These are phyloP conservation scores for Diaporthe sp. DNA, from an alignment of 2,329 filamentous ascomycete species.

Conservation along the genomic window DNA sequence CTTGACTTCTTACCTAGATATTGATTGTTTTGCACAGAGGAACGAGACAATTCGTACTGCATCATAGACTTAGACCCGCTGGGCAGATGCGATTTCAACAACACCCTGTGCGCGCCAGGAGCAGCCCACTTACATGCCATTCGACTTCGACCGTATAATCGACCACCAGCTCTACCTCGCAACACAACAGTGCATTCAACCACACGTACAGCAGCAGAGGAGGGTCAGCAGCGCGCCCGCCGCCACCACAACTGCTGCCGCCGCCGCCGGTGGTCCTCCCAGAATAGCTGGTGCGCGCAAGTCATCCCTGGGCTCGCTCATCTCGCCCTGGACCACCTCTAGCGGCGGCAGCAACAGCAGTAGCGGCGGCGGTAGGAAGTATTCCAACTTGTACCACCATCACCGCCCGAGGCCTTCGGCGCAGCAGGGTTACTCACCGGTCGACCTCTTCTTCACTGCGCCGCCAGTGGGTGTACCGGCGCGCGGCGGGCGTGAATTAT, in stretches of 20 bases:
- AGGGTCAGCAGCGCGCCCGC: constrained; percentile 6
- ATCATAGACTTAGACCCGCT: neutral
- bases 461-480: neutral
- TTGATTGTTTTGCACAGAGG: neutral
- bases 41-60: neutral
- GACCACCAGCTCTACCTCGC: constrained; percentile 33
- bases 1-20: neutral
- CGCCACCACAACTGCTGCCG: neutral
- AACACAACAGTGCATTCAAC: constrained; percentile 27
- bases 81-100: neutral
- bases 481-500: neutral
- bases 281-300: neutral
- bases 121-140: constrained; percentile 13
- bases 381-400: neutral
- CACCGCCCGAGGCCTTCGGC: neutral
- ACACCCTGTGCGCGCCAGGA: neutral
- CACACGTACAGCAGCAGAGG: constrained; percentile 5
- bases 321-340: constrained; percentile 1
- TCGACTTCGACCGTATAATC: constrained; percentile 31
- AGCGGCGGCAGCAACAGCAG: neutral
- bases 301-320: neutral
- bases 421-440: constrained; percentile 6
- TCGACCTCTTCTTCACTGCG: constrained; percentile 9
- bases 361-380: neutral
- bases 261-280: neutral